Evolutionary conservation across 2,329 filamentous ascomycete species (phyloP), one percentile per base, ranked within the genome.

Genomic region (Rugonectria rugulosa): DNA sequence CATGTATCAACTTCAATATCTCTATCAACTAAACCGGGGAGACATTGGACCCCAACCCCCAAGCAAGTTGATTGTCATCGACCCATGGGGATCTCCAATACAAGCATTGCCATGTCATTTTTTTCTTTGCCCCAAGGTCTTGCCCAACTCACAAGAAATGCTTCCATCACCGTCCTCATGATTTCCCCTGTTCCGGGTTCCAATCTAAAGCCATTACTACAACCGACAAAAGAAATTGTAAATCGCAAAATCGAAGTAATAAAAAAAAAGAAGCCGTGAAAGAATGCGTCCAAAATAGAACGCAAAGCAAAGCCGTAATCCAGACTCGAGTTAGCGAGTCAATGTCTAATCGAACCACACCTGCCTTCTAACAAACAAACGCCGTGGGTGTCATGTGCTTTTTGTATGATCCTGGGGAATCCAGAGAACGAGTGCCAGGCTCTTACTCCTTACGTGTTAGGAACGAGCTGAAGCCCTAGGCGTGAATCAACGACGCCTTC

Each of bases 141-240:
- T 47, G 53, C 40, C 32, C 50, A 44, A n/a, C 21, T 49, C 23
- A 41, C 48, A 56, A 59, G 53, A 50, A 15, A 48, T 36, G 17
- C 48, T 34, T n/a, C n/a, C n/a, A 29, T 31, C 53, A 46, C 47
- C 48, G 15, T 51, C 23, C 21, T 57, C 43, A 37, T 45, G 31
- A 55, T 37, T 20, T 20, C 46, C 44, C 38, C 47, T 31, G 43
- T 34, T 42, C 58, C 51, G 44, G 32, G 29, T 61, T 61, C 60
- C 61, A 68, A 63, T 68, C 66, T 68, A 68, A 63, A 68, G 58
- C 65, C 64, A 68, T 66, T 68, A 65, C 64, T 60, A 60, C 54
- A 52, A 64, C 53, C 44, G 57, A 65, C 56, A 61, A 58, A 60
- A 60, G 53, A 61, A 60, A 51, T 37, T n/a, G 10, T 47, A 54